phyloP scores from a whole-genome alignment of 805 yeast genomes.

The Citeromyces matritensis region DNA sequence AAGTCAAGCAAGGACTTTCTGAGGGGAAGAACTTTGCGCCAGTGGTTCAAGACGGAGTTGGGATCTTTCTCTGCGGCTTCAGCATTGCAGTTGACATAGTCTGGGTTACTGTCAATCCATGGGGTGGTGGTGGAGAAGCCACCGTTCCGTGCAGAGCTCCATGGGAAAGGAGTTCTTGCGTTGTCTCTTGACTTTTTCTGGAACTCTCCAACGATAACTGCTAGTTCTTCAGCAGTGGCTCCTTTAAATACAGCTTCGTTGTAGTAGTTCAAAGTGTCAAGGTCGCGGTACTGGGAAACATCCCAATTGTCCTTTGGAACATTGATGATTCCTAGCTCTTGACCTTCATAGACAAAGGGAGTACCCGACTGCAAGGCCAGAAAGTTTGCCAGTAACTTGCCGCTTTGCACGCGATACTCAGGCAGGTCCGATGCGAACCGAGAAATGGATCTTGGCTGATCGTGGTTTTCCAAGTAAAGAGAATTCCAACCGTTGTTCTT shows the following conservation, averaged over 20 bases:
- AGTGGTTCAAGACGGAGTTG: constrained; percentile 27
- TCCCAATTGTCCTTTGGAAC: constrained; percentile 27
- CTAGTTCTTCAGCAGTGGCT: constrained; percentile 10
- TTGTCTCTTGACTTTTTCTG: constrained; percentile 30
- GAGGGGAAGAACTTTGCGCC: constrained; percentile 22
- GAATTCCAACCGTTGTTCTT: constrained; percentile 44
- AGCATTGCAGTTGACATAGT: constrained; percentile 31
- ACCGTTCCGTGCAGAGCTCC: constrained; percentile 24
- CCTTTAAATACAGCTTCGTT: constrained; percentile 7
- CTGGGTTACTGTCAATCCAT: constrained; percentile 38
- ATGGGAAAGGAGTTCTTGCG: constrained; percentile 41
- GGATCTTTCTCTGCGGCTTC: constrained; percentile 27
- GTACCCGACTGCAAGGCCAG: constrained; percentile 35
- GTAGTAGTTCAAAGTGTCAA: constrained; percentile 27
- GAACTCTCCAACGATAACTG: constrained; percentile 12
- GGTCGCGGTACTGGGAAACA: constrained; percentile 32
- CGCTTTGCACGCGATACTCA: constrained; percentile 19
- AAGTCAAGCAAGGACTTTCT: constrained; percentile 29
- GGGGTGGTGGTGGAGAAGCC: constrained; percentile 33
- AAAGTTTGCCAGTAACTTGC: constrained; percentile 32
- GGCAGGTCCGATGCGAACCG: constrained; percentile 31
- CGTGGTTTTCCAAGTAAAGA: constrained; percentile 40
- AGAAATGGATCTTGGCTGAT: constrained; percentile 38
- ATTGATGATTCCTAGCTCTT: constrained; percentile 42
- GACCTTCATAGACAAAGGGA: constrained; percentile 42